Percentiles rank a stretch among this genome's conserved stretches.
Evolutionary conservation across 2,329 filamentous ascomycete species (phyloP).

Genomic region (Fusarium protoensiforme): DNA sequence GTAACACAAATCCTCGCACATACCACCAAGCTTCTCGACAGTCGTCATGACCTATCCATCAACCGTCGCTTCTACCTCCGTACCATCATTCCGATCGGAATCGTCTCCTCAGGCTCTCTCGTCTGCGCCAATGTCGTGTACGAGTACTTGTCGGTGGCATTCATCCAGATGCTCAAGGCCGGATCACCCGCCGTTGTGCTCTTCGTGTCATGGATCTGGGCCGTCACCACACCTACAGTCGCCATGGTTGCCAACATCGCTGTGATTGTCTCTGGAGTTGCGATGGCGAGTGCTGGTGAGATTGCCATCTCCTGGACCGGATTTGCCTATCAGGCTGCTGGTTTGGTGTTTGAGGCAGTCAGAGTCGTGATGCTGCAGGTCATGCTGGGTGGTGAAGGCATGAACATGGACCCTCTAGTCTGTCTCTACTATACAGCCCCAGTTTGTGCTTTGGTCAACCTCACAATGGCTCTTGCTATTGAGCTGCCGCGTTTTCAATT

Average conservation of each 20-base stretch:
- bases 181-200: slow-evolving; percentile 6
- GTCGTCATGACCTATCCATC: slow-evolving; percentile 18
- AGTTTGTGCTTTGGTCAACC: slow-evolving; percentile 5
- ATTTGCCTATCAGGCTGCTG: slow-evolving; percentile 2
- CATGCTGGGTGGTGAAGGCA: slow-evolving; percentile 23
- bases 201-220: slow-evolving; percentile 8
- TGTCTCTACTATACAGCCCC: slow-evolving; percentile 29
- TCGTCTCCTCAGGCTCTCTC: slow-evolving; percentile 4
- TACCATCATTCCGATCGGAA: slow-evolving; percentile 5
- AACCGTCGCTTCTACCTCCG: slow-evolving; percentile 15
- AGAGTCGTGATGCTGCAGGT: slow-evolving; percentile 29
- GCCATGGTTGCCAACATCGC: slow-evolving; percentile 5
- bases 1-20: slow-evolving; percentile 29
- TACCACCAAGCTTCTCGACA: slow-evolving; percentile 23
- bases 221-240: background rate
- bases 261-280: background rate
- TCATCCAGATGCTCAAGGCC: slow-evolving; percentile 22
- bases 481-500: slow-evolving; percentile 7
- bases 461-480: background rate
- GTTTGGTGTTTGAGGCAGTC: slow-evolving; percentile 18
- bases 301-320: slow-evolving; percentile 9
- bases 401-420: slow-evolving; percentile 31
- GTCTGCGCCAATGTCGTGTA: slow-evolving; percentile 22
- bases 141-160: slow-evolving; percentile 9
- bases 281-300: background rate